Evolutionary conservation across 2,329 filamentous ascomycete species (phyloP).

Genomic region (Aspergillus aculeatus): DNA sequence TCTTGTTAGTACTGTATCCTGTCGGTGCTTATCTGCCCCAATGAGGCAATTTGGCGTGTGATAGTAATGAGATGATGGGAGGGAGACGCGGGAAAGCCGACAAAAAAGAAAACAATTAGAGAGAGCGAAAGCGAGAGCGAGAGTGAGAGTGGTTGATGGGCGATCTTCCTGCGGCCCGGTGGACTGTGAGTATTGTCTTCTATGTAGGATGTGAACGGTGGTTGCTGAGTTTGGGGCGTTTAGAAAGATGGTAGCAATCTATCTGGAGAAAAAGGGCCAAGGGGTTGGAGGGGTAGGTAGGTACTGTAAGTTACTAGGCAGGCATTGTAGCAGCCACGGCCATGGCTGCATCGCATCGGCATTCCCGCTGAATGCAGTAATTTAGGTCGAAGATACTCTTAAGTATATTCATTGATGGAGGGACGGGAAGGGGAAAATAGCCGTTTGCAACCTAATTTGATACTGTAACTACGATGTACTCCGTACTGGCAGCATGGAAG

Average conservation of each 20-base stretch:
- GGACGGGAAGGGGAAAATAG: background rate
- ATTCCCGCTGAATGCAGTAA: background rate
- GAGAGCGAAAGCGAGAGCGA: background rate
- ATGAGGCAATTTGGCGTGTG: constrained; percentile 3
- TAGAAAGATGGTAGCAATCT: background rate
- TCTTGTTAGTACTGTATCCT: background rate
- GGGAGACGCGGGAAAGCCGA: background rate
- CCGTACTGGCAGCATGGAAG: background rate
- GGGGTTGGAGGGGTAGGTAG: background rate
- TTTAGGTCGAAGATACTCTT: background rate
- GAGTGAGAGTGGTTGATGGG: background rate
- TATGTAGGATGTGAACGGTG: too few species aligned
- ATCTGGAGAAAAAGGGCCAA: background rate
- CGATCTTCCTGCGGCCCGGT: background rate
- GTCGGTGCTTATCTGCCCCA: background rate
- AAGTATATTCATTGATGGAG: background rate
- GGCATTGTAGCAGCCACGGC: too few species aligned
- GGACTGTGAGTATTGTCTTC: background rate
- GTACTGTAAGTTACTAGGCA: too few species aligned
- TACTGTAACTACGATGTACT: background rate
- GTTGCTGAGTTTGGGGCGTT: too few species aligned
- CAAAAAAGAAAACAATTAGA: background rate
- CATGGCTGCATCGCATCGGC: background rate
- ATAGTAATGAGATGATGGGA: background rate
- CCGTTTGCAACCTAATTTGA: background rate